Percentiles rank a stretch among this genome's conserved stretches.
These are phyloP conservation scores for Ophiosphaerella korrae DNA, from an alignment of 2,329 filamentous ascomycete species.

Conservation along the genomic window DNA sequence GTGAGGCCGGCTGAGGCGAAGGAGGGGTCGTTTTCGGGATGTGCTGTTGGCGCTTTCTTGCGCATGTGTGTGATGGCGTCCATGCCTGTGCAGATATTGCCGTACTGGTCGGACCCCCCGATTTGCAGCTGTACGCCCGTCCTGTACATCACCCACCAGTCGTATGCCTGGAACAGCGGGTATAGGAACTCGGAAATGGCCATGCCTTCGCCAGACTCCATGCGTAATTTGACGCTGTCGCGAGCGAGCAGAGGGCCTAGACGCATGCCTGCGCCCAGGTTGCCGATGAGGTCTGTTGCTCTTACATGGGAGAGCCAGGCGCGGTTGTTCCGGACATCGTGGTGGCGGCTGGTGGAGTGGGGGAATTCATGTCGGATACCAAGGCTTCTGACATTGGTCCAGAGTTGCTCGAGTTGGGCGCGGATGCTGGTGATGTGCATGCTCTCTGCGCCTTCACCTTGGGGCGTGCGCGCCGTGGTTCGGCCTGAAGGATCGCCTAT, in stretches of 20 bases:
- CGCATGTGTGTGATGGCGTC: conserved; percentile 81
- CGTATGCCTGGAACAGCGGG: conserved; percentile 91
- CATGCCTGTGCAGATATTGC: conserved; percentile 91
- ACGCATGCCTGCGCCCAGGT: conserved; percentile 74
- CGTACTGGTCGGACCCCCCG: conserved; percentile 93
- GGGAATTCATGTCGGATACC: conserved; percentile 69
- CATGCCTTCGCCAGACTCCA: conserved; percentile 89
- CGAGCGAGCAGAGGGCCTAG: conserved; percentile 86
- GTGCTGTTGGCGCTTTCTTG: conserved; percentile 29
- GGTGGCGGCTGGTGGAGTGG: conserved; percentile 67
- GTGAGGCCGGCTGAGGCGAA: conserved; percentile 79
- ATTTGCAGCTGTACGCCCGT: conserved; percentile 81
- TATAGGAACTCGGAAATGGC: conserved; percentile 93
- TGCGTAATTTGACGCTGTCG: conserved; percentile 81
- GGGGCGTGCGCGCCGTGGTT: conserved; percentile 62
- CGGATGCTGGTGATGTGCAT: conserved; percentile 72
- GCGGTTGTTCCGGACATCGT: conserved; percentile 78
- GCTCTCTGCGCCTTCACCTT: conserved; percentile 59
- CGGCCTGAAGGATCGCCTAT: conserved; percentile 80
- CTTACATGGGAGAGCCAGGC: conserved; percentile 77
- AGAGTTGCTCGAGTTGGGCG: conserved; percentile 73
- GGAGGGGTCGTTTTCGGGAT: conserved; percentile 41
- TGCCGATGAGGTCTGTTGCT: conserved; percentile 75
- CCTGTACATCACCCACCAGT: conserved; percentile 89
- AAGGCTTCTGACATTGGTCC: conserved; percentile 72